Percentiles rank a stretch among this genome's conserved stretches.
phyloP scores from a whole-genome alignment of 768 basidiomycete species.

The Termitomyces sp. region DNA sequence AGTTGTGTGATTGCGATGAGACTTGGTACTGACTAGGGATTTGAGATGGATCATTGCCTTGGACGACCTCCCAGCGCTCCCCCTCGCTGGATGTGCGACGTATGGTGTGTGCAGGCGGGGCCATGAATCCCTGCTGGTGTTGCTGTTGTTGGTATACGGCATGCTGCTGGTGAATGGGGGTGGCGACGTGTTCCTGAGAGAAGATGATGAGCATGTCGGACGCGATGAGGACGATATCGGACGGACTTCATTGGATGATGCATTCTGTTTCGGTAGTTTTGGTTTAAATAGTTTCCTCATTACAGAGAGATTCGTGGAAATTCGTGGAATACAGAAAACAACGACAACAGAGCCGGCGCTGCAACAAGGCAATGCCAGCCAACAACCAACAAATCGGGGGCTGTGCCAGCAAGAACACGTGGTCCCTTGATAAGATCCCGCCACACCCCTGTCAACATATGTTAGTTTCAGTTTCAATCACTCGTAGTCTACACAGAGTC shows the following conservation, averaged over 20 bases:
- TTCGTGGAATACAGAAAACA: neutral
- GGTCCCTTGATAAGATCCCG: neutral
- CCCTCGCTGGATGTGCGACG: slow-evolving; percentile 29
- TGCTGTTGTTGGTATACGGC: slow-evolving; percentile 26
- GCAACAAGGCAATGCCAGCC: slow-evolving; percentile 2
- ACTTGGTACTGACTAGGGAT: slow-evolving; percentile 22
- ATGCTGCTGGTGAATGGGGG: slow-evolving; percentile 37
- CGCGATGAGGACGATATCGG: neutral
- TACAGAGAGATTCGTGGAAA: neutral
- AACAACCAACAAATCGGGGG: slow-evolving; percentile 7
- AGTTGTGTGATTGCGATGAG: slow-evolving; percentile 43
- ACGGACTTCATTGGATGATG: slow-evolving; percentile 26
- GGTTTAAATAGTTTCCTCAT: slow-evolving; percentile 27
- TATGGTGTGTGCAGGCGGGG: slow-evolving; percentile 13
- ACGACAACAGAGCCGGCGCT: neutral
- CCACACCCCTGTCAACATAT: neutral
- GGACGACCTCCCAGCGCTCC: slow-evolving; percentile 46
- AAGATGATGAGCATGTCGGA: neutral
- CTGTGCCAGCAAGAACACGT: slow-evolving; percentile 3
- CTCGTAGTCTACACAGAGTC: too few relatives aligned
- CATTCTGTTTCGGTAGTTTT: slow-evolving; percentile 28
- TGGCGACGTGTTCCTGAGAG: slow-evolving; percentile 21
- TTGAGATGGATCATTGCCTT: slow-evolving; percentile 23
- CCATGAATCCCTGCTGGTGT: slow-evolving; percentile 12
- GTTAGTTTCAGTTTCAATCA: too few relatives aligned